Base-by-base conservation (phyloP, 2,329 filamentous ascomycete genomes). In the Venturia nashicola region DNA sequence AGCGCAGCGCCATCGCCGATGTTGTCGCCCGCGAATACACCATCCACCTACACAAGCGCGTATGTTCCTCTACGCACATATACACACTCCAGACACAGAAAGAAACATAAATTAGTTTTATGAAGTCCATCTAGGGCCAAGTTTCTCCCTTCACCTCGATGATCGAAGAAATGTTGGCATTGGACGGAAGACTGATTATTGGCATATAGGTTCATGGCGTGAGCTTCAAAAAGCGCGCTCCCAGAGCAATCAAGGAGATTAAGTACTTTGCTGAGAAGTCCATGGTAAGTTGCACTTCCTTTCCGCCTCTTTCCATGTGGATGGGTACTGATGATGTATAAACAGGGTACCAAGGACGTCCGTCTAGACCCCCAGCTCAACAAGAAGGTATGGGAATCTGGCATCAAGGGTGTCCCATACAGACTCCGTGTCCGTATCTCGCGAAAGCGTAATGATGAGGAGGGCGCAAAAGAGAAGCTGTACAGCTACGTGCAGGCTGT, bases 311-410 rank as follows among this genome's bases (percentile, higher is more conserved):
- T 51, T 32, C 12, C n/a, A 3, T 32, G n/a, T 20, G 32, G 61
- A 18, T 44, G 46, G 39, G n/a, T 20, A 32, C 43, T 34, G 36
- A 55, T 51, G 61, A 34, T 42, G 7, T 61, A 66, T 64, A 39
- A 62, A 66, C 72, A 99, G 94, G 93, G 93, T 78, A 99, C 94
- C 82, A 81, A 85, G 76, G 94, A 99, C 78, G 94, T 99, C 82
- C 94, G 94, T 75, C 82, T 99, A 77, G 94, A 99, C 86, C 94
- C 94, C 76, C 89, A 94, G 83, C 83, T 99, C 76, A 99, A 99
- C 89, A 99, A 99, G 90, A 97, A 99, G 87, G 93, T 99, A 79
- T 99, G 94, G 94, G 94, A 99, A 83, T 84, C 88, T 77, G 94
- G 94, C 80, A 87, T 99, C 85, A 99, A 97, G 90, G 95, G 94